These are phyloP conservation scores for Massarina eburnea DNA, from an alignment of 2,329 filamentous ascomycete genomes.

Conservation along the genomic window DNA sequence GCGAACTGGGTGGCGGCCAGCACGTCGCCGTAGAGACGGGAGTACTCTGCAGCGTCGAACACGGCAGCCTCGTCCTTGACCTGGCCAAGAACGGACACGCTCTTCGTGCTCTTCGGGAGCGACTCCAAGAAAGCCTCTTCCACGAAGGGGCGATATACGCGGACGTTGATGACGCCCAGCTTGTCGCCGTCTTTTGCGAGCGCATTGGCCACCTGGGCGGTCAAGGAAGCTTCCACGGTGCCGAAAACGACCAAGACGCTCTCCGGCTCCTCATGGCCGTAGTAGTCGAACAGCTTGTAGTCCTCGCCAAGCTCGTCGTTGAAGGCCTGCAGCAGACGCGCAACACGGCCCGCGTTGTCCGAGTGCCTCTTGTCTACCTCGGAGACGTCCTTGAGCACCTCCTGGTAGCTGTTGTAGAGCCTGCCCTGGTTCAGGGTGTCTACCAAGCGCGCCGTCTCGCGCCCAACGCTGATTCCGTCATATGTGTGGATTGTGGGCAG, in stretches of 20 bases:
- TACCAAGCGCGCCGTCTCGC: slow-evolving; percentile 79
- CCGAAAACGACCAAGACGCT: slow-evolving; percentile 90
- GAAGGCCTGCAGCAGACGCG: slow-evolving; percentile 70
- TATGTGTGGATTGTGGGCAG: slow-evolving; percentile 86
- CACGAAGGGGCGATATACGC: slow-evolving; percentile 91
- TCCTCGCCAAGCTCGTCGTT: slow-evolving; percentile 92
- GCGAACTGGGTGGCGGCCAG: slow-evolving; percentile 78
- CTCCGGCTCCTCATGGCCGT: slow-evolving; percentile 77
- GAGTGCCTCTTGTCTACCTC: slow-evolving; percentile 68
- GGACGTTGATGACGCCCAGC: slow-evolving; percentile 86
- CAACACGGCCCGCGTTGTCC: slow-evolving; percentile 70
- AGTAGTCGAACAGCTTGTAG: slow-evolving; percentile 92
- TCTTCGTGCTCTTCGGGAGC: slow-evolving; percentile 73
- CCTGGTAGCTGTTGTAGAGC: slow-evolving; percentile 68
- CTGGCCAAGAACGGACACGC: slow-evolving; percentile 85
- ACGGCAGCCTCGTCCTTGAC: slow-evolving; percentile 74
- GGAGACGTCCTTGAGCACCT: slow-evolving; percentile 63
- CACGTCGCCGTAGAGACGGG: slow-evolving; percentile 89
- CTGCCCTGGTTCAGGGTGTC: slow-evolving; percentile 76
- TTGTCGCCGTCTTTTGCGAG: slow-evolving; percentile 73
- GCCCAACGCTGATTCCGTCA: slow-evolving; percentile 79
- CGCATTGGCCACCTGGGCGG: slow-evolving; percentile 75
- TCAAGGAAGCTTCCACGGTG: slow-evolving; percentile 83
- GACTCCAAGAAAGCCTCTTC: slow-evolving; percentile 89
- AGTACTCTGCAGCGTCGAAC: slow-evolving; percentile 73